These are phyloP conservation scores for Trypanosoma theileri DNA, from an alignment of 208 protist species.

Conservation along the genomic window DNA sequence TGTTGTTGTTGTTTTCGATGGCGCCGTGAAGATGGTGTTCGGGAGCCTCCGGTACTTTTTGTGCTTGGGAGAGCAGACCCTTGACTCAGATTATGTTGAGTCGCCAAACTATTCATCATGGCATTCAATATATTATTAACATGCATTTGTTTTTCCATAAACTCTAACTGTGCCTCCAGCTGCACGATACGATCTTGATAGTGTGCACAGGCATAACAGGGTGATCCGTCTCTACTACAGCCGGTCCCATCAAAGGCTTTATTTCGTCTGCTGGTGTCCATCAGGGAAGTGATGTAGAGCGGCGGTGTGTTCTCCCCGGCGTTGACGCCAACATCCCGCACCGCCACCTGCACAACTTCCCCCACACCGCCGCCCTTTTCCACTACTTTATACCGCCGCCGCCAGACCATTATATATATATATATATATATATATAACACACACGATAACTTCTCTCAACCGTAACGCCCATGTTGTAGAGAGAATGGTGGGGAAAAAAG, in stretches of 20 bases:
- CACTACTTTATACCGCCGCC: conserved; percentile 27
- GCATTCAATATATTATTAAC: conserved; percentile 22
- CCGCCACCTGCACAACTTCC: conserved; percentile 28
- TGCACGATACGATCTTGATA: neutral
- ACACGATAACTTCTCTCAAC: neutral
- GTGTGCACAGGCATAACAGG: conserved; percentile 5
- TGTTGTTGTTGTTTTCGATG: neutral
- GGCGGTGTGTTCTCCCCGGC: conserved; percentile 21
- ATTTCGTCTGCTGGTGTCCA: neutral
- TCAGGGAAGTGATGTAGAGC: conserved; percentile 6
- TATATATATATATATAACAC: too few relatives aligned
- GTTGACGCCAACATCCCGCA: conserved; percentile 25
- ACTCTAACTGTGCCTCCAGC: conserved; percentile 6
- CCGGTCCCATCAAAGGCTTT: neutral
- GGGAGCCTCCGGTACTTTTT: neutral
- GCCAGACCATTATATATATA: neutral
- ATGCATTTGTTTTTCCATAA: conserved; percentile 16
- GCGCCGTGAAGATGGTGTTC: neutral
- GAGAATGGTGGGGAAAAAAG: conserved; percentile 10
- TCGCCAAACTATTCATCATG: conserved; percentile 7
- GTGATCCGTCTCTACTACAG: too few relatives aligned
- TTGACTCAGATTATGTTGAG: too few relatives aligned
- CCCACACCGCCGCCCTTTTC: conserved; percentile 27
- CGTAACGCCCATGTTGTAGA: neutral
- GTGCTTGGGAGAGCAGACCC: neutral